Base-by-base conservation (phyloP, 345 rosid genomes). In the Odontarrhena argentea region DNA sequence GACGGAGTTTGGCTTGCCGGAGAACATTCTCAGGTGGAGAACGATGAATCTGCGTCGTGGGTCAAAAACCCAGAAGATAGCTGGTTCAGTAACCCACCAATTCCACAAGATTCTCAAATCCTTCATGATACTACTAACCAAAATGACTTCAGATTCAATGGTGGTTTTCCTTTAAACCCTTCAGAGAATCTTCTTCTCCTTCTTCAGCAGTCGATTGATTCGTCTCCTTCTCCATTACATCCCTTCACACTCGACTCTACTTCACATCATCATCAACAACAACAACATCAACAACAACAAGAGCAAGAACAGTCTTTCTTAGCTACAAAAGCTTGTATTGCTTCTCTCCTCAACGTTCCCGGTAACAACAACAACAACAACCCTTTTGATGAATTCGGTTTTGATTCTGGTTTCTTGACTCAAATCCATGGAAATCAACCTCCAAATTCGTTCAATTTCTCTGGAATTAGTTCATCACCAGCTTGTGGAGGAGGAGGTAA, bases 1-100 rank as follows among this genome's bases (percentile, higher is more conserved):
- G 78, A 76, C 80, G 76, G 78, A 36, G 74, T 66, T 78, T 89
- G 92, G 92, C 64, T 83, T 74, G 84, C 9, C 26, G 67, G 71
- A 10, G 55, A 72, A 64, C 38, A 1, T 5, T 41, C 70, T 41
- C 48, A 11, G 82, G 63, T 30, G 11, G 69, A 35, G 4, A 36
- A 37, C 44, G 24, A 46, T 46, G 18, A 62, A 11, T 61, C 82
- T 55, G 51, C 60, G 26, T 55, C 84, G 25, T 75, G 76, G 76
- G 84, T 84, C 74, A 87, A 43, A 71, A 81, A 80, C 80, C 85
- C 74, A 78, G 94, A 85, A 28, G 37, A 76, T 6, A 88, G 84
- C 65, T 84, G 95, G 89, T 82, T 76, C 71, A 60, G 34, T 43
- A 72, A 69, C 62, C 55, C 74, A 60, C 71, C 57, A 11, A 74